Evolutionary conservation across 805 yeast species (phyloP).

Genomic region (Cyberlindnera maritima): DNA sequence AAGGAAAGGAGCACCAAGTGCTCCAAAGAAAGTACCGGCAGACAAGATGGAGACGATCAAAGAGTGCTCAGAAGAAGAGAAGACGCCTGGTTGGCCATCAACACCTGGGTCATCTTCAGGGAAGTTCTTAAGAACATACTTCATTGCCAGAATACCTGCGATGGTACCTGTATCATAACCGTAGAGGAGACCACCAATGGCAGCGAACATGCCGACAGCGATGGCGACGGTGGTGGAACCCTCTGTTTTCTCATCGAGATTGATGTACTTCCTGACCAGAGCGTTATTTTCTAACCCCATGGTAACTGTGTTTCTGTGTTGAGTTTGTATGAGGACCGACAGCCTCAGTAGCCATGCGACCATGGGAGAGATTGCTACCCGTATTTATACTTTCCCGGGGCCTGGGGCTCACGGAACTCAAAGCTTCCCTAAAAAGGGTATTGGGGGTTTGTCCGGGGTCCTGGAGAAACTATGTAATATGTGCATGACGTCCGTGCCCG

Average conservation of each 20-base stretch:
- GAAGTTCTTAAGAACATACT: constrained; percentile 44
- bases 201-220: constrained; percentile 58
- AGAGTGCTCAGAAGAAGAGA: constrained; percentile 48
- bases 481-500: too few relatives aligned
- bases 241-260: constrained; percentile 45
- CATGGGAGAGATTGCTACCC: background rate
- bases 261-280: constrained; percentile 37
- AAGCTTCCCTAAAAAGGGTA: too few relatives aligned
- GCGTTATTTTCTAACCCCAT: constrained; percentile 26
- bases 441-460: too few relatives aligned
- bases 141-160: constrained; percentile 65
- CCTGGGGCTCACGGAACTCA: too few relatives aligned
- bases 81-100: constrained; percentile 36
- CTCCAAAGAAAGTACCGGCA: constrained; percentile 69
- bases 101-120: constrained; percentile 34
- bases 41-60: constrained; percentile 72
- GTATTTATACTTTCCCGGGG: background rate
- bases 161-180: constrained; percentile 72
- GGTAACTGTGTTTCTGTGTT: background rate
- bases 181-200: constrained; percentile 64
- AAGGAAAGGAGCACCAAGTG: constrained; percentile 57
- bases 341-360: background rate
- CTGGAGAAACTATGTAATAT: background rate
- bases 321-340: background rate
- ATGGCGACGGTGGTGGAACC: constrained; percentile 49